Conservation (phyloP, 2,329 filamentous ascomycete genomes). For the Gnomoniopsis sp. region DNA sequence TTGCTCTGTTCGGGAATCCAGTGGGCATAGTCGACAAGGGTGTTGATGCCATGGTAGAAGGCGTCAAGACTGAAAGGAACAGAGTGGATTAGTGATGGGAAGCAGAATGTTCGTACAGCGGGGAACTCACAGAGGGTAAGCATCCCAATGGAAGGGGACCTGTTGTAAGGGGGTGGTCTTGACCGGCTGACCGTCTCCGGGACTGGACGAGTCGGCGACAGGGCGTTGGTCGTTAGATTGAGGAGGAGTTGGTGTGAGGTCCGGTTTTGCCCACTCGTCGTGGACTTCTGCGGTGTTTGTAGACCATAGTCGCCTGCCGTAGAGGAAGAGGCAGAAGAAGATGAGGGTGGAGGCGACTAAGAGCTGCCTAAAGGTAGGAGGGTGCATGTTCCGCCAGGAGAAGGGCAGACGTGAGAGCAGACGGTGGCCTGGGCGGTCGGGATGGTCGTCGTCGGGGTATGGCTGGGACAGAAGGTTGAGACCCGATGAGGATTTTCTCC, state of each 20-base stretch:
- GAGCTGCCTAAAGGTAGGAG: constrained; percentile 17
- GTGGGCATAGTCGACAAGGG: constrained; percentile 16
- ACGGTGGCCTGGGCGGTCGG: background rate
- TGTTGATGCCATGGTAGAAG: constrained; percentile 17
- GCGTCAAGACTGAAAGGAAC: constrained; percentile 6
- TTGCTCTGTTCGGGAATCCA: constrained; percentile 17
- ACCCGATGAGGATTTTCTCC: constrained; percentile 3
- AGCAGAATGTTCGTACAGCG: background rate
- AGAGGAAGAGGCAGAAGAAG: constrained; percentile 18
- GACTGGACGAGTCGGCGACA: background rate
- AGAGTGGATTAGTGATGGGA: background rate
- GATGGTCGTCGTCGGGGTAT: background rate
- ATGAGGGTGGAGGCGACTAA: constrained; percentile 13
- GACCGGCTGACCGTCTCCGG: constrained; percentile 4
- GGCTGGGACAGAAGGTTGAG: constrained; percentile 1
- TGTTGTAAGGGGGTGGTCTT: constrained; percentile 14
- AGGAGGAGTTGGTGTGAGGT: background rate
- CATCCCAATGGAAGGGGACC: constrained; percentile 17
- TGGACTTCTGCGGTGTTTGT: constrained; percentile 3
- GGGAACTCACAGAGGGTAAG: constrained; percentile 11
- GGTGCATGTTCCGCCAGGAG: constrained; percentile 16
- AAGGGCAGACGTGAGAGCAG: constrained; percentile 11
- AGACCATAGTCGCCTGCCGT: constrained; percentile 17
- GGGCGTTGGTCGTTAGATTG: background rate
- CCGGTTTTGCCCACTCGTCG: constrained; percentile 16